Percentiles rank a stretch among this genome's conserved stretches.
Conservation (phyloP, 805 yeast genomes). For the Ogataea corticis region DNA sequence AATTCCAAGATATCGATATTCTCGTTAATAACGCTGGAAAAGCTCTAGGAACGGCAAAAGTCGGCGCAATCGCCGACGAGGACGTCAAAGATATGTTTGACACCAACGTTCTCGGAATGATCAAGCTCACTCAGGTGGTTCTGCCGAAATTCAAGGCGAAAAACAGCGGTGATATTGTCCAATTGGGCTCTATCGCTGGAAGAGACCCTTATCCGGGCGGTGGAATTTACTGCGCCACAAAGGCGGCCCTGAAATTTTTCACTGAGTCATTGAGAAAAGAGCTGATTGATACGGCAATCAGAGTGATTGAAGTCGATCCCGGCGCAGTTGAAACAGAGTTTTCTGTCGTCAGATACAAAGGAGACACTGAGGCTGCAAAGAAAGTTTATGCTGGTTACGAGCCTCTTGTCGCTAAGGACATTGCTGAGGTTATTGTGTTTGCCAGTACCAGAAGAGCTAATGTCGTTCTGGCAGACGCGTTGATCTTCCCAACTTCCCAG, state of each 20-base stretch:
- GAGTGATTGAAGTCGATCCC: constrained; percentile 68
- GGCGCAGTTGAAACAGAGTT: constrained; percentile 73
- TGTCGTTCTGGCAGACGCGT: constrained; percentile 65
- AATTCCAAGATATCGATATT: constrained; percentile 59
- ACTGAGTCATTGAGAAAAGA: constrained; percentile 31
- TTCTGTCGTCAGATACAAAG: constrained; percentile 58
- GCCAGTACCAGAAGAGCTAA: constrained; percentile 57
- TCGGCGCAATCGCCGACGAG: constrained; percentile 39
- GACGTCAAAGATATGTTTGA: constrained; percentile 45
- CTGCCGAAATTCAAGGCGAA: constrained; percentile 43
- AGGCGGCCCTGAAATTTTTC: constrained; percentile 62
- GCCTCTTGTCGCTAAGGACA: constrained; percentile 58
- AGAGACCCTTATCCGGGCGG: constrained; percentile 72
- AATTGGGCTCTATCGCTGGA: constrained; percentile 71
- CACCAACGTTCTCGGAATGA: constrained; percentile 49
- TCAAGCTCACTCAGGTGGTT: constrained; percentile 45
- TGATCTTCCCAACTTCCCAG: constrained; percentile 76
- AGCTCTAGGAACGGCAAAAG: constrained; percentile 46
- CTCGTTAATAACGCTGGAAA: constrained; percentile 61
- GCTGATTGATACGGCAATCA: constrained; percentile 48
- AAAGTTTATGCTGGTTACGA: constrained; percentile 55
- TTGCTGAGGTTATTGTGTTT: constrained; percentile 61
- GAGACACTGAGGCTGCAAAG: constrained; percentile 54
- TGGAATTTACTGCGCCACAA: constrained; percentile 68
- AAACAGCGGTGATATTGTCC: constrained; percentile 56